Base-by-base conservation (phyloP, 2,329 filamentous ascomycete genomes). In the Ophiostoma triangulosporum region DNA sequence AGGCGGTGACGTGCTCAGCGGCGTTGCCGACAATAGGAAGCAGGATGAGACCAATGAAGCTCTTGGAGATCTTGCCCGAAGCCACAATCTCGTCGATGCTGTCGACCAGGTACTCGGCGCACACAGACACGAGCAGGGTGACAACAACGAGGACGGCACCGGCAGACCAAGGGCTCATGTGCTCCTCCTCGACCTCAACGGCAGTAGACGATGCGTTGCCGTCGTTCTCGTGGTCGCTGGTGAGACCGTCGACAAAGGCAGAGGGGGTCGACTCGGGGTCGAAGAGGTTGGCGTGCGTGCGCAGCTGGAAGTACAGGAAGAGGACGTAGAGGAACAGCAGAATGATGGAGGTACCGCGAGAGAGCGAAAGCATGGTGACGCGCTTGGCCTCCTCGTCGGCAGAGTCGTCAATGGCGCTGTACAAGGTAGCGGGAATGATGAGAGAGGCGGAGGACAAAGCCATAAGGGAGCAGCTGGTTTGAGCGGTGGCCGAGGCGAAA, bases 1-100 rank as follows among this genome's bases (percentile, higher is more conserved):
- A 83, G 17, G 86, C 86, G 1, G 86, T 90, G 36, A 89, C 86
- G 62, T 90, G 86, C 66, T 90, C 86, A 14, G 85, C 86, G 2
- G 86, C 86, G 61, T 90, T 90, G 36, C 86, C 84, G n/a, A 89
- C 86, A 60, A 90, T 88, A 8, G 86, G 86, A 4, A 91, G 70
- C 51, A 91, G 79, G 60, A 91, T 89, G 11, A 90, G 74, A 61
- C 86, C 86, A 57, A 90, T 82, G 58, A 91, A 90, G 32, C 85
- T 83, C 62, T 86, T 76, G 57, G 77, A 84, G 56, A 90, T 71
- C 12, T 68, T 69, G 14, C 78, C 80, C 3, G 71, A 66, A 17
- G 71, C 68, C 2, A 85, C 79, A 66, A 90, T 80, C 6, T 73
- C 73, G 51, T 85, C 78, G 59, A 90, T 90, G 35, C 82, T 80